Base-by-base conservation (phyloP, 805 yeast genomes). In the Debaryomyces castellii region DNA sequence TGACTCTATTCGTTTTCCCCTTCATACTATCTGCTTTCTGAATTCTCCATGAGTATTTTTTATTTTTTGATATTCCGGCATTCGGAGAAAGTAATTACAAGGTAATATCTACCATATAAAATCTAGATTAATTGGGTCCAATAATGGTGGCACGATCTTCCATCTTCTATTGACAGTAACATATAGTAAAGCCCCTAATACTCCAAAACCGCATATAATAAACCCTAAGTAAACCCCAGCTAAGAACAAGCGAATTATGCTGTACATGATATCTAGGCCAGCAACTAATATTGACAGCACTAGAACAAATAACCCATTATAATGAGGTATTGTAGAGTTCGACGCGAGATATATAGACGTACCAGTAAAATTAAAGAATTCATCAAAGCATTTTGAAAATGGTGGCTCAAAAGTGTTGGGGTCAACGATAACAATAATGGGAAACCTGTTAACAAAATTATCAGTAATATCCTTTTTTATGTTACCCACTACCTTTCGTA, bases 321-420 rank as follows among this genome's bases (percentile, higher is more conserved):
- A 30, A 12, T n/a, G 22, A 23, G 23, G 5, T 5, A 37, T 12
- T 18, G 28, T 22, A 23, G 28, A 20, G 9, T 20, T 20, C 5
- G 24, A 35, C 5, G 22, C 12, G 11, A 3, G 38, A n/a, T 3
- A 11, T 18, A 37, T 23, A 17, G 40, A 22, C 5, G 40, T 37
- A 18, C 16, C 24, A 12, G 50, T 41, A 3, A 44, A 32, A 28
- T 52, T 52, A 33, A 44, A 53, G n/a, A 20, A 39, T 16, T 45
- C 45, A 18, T 56, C 52, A 20, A 55, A 50, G 7, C 52, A 51
- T 37, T 42, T 46, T 12, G 55, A 48, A 44, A 63, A 63, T 7
- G 68, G 68, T n/a, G 63, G 67, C 25, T 52, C 55, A 40, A 50
- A 60, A 12, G 49, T 45, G 16, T 58, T 61, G 9, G 66, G 66